Percentiles rank a stretch among this genome's conserved stretches.
Conservation (phyloP, 73 alveolate species). For the Effrenium voratum region DNA sequence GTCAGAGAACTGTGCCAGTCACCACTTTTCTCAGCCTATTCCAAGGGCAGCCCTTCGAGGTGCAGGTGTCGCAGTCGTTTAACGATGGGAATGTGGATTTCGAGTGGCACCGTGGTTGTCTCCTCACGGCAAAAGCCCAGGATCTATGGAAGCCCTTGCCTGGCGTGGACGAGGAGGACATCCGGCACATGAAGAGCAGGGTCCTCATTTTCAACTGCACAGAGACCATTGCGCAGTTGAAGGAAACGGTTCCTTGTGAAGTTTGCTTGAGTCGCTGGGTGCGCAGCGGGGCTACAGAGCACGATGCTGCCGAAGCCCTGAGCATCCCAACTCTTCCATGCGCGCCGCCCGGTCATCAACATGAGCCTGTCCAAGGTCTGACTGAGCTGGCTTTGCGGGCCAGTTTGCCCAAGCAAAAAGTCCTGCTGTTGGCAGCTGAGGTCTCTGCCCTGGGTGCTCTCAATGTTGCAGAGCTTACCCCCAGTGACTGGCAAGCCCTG, state of each 20-base stretch:
- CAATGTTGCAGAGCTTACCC: not conserved
- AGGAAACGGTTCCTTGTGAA: not conserved
- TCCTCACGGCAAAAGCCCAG: constrained; percentile 23
- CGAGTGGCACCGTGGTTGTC: constrained; percentile 37
- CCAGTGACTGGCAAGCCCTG: not conserved
- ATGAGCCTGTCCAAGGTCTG: not conserved
- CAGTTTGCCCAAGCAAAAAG: not conserved
- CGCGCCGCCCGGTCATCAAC: not conserved
- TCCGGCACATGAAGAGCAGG: constrained; percentile 48
- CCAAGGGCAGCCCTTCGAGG: constrained; percentile 52
- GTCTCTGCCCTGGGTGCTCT: not conserved
- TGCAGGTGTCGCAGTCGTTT: not conserved
- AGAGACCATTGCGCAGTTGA: not conserved
- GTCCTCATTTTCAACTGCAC: not conserved
- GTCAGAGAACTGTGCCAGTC: constrained; percentile 31
- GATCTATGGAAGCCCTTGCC: not conserved
- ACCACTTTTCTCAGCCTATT: constrained; percentile 25
- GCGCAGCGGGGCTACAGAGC: not conserved
- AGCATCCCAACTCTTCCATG: not conserved
- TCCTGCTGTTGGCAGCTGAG: not conserved
- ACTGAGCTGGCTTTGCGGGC: not conserved
- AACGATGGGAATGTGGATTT: constrained; percentile 35
- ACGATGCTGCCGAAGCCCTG: constrained; percentile 3
- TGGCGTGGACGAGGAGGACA: constrained; percentile 10
- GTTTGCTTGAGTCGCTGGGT: constrained; percentile 1